phyloP scores from a whole-genome alignment of 176 grass and related monocot genomes.

The Thinopyrum elongatum region DNA sequence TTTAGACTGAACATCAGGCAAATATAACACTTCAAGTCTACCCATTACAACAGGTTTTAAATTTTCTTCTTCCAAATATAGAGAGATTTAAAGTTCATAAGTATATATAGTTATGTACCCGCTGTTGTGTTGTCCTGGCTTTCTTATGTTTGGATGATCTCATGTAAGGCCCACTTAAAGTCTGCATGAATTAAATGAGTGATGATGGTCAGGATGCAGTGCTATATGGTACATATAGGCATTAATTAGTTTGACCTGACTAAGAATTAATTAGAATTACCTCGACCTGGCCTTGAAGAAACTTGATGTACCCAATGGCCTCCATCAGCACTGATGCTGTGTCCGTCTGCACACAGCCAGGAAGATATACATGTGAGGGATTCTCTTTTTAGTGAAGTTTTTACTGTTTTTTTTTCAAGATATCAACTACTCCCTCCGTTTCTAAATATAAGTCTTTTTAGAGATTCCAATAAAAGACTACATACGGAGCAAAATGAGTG shows the following conservation, averaged over 20 bases:
- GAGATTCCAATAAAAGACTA: no score
- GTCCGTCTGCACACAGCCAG: constrained; percentile 65
- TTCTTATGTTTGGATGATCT: constrained; percentile 71
- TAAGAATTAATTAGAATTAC: constrained; percentile 36
- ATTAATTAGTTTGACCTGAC: not conserved
- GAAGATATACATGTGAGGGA: not conserved
- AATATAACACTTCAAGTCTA: not conserved
- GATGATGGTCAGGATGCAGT: constrained; percentile 13
- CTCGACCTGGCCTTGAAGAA: constrained; percentile 96
- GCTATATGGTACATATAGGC: not conserved
- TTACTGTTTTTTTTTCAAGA: not conserved
- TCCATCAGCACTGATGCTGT: constrained; percentile 97
- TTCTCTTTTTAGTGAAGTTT: not conserved
- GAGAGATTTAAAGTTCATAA: not conserved
- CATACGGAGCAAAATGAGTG: no score
- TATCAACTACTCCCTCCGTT: not conserved
- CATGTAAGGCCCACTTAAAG: constrained; percentile 84
- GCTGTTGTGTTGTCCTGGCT: constrained; percentile 46
- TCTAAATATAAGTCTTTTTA: no score
- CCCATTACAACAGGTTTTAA: not conserved
- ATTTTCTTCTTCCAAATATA: not conserved
- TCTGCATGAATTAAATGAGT: constrained; percentile 39
- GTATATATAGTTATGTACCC: constrained; percentile 38
- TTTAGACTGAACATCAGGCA: not conserved
- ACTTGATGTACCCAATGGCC: constrained; percentile 94